Percentiles rank a stretch among this genome's conserved stretches.
Conservation (phyloP, 331 rosid genomes). For the Dryas integrifolia region DNA sequence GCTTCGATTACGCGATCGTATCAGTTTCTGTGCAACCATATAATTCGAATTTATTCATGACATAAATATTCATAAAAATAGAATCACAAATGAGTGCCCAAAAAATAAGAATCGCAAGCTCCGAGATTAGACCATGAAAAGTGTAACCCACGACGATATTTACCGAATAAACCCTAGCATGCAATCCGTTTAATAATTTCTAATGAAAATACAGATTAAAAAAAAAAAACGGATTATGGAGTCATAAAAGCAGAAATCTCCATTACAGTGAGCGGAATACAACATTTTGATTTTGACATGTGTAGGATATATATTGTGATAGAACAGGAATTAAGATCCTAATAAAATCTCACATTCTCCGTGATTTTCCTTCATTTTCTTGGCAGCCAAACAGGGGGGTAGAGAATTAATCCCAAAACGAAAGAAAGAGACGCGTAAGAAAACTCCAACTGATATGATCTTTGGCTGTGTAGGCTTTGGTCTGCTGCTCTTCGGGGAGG, state of each 20-base stretch:
- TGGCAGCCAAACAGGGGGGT: constrained; percentile 9
- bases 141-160: constrained; percentile 30
- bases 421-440: not conserved
- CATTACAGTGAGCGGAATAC: not conserved
- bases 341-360: not conserved
- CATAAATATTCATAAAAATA: not conserved
- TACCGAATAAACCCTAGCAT: constrained; percentile 29
- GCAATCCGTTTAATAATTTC: not conserved
- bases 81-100: no score
- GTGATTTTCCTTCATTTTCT: constrained; percentile 21
- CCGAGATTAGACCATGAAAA: not conserved
- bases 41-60: not conserved
- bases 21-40: constrained; percentile 20
- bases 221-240: not conserved
- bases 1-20: constrained; percentile 29
- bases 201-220: not conserved
- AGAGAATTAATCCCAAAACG: not conserved
- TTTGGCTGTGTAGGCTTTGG: not conserved
- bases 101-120: not conserved
- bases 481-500: not conserved
- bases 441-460: constrained; percentile 1
- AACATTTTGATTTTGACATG: not conserved
- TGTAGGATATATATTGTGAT: not conserved
- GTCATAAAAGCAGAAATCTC: not conserved
- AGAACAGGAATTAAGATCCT: not conserved